Base-by-base conservation (phyloP, 2,329 filamentous ascomycete species). In the Aureobasidium namibiae region DNA sequence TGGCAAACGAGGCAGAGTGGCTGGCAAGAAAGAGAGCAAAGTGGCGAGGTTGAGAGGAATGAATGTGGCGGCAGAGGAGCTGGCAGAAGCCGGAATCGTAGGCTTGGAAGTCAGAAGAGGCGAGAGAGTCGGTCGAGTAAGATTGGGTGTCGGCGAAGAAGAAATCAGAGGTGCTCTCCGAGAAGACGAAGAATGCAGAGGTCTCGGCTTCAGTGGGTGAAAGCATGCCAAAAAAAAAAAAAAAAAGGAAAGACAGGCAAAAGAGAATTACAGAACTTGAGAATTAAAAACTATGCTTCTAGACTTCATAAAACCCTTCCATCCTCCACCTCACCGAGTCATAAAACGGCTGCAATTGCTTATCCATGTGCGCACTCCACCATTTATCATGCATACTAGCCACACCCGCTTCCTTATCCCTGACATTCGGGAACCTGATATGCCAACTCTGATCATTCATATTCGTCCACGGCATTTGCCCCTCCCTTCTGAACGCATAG, bases 111-210 rank as follows among this genome's bases (percentile, higher is more conserved):
- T 83, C 4, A 74, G 78, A 61, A 85, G 85, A 64, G 87, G 91
- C 0, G 92, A 97, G 70, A 80, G 94, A 44, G 90, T 90, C 23
- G 92, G 90, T 60, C 92, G 95, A 72, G 83, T 99, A 41, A 81
- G 92, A 60, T 78, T 99, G 60, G 85, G 89, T 23, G 86, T 97
- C 65, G 88, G 89, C 13, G 90, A 96, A 61, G 92, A 97, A 68
- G 92, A 99, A 74, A 84, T 99, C 29, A 87, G 87, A 69, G 82
- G 90, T 70, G 94, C 92, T 31, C 85, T 97, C 65, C 85, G 87
- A 61, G 92, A 96, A 64, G 94, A 99, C 75, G 83, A 83, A 8
- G 90, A 96, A 69, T 86, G 95, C 59, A 91, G 86, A 72, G 86
- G 88, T 39, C 77, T 96, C 68, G 89, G 90, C 31, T 81, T 92